A percentile compares a stretch with the other conserved stretches of the same genome.
Conservation (phyloP, 129 eudicot species). For the Smallanthus sonchifolius region DNA sequence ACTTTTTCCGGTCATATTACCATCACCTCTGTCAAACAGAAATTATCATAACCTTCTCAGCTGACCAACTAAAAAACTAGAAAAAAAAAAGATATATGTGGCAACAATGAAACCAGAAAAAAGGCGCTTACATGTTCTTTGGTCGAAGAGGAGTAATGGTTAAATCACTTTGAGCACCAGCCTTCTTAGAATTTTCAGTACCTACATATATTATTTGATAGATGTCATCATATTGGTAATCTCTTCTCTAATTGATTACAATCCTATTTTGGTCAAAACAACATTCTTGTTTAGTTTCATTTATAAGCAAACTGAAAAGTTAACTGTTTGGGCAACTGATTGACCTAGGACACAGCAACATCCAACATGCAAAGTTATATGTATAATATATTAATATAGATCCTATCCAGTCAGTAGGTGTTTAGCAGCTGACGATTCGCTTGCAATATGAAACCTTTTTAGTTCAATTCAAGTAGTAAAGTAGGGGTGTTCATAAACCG, state of each 20-base stretch:
- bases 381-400: too few species aligned
- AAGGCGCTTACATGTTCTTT: conserved; percentile 41
- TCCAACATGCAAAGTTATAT: too few species aligned
- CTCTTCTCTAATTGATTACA: too few species aligned
- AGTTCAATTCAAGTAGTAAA: neutral
- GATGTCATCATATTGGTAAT: neutral
- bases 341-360: too few species aligned
- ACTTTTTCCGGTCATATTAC: conserved; percentile 51
- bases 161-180: conserved; percentile 51
- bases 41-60: neutral
- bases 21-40: conserved; percentile 46
- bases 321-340: too few species aligned
- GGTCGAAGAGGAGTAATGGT: conserved; percentile 38
- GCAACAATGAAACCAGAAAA: neutral
- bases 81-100: neutral
- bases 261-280: too few species aligned
- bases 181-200: conserved; percentile 54
- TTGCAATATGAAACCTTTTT: neutral
- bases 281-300: too few species aligned
- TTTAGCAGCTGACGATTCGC: neutral
- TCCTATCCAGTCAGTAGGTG: too few species aligned
- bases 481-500: too few species aligned
- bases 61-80: conserved; percentile 7
- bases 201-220: conserved; percentile 34
- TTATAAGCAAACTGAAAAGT: too few species aligned